A percentile compares a stretch with the other conserved stretches of the same genome.
These are phyloP conservation scores for Solanum appendiculatum DNA, from an alignment of 257 asterid species.

Conservation along the genomic window DNA sequence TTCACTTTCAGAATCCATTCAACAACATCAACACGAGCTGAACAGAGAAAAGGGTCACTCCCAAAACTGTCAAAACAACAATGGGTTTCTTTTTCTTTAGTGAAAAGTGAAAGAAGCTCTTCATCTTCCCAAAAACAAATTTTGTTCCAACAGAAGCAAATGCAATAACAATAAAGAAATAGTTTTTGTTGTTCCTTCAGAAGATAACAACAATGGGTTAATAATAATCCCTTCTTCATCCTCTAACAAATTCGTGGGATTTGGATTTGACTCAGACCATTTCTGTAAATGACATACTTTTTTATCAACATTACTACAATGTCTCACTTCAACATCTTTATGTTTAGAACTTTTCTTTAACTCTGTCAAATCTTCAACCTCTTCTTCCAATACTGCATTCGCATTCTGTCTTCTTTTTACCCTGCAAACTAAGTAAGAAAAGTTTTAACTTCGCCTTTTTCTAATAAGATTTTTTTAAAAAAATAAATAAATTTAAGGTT, in stretches of 20 bases:
- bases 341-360: slow-evolving; percentile 26
- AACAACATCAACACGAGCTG: slow-evolving; percentile 44
- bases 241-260: slow-evolving; percentile 5
- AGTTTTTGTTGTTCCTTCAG: neutral
- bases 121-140: slow-evolving; percentile 65
- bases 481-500: neutral
- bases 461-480: neutral
- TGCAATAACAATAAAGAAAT: slow-evolving; percentile 10
- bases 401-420: slow-evolving; percentile 50
- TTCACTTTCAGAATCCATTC: slow-evolving; percentile 62
- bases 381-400: slow-evolving; percentile 44
- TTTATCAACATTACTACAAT: slow-evolving; percentile 51
- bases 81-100: slow-evolving; percentile 45
- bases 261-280: slow-evolving; percentile 14
- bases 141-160: slow-evolving; percentile 41
- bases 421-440: slow-evolving; percentile 24
- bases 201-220: neutral
- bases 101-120: slow-evolving; percentile 57
- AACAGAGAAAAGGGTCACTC: neutral
- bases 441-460: neutral
- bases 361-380: slow-evolving; percentile 49
- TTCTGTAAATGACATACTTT: slow-evolving; percentile 43
- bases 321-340: slow-evolving; percentile 15
- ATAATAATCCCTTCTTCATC: slow-evolving; percentile 6
- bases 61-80: neutral